A percentile compares a stretch with the other conserved stretches of the same genome.
phyloP scores from a whole-genome alignment of 768 basidiomycete genomes.

The Lactarius akahatsu region DNA sequence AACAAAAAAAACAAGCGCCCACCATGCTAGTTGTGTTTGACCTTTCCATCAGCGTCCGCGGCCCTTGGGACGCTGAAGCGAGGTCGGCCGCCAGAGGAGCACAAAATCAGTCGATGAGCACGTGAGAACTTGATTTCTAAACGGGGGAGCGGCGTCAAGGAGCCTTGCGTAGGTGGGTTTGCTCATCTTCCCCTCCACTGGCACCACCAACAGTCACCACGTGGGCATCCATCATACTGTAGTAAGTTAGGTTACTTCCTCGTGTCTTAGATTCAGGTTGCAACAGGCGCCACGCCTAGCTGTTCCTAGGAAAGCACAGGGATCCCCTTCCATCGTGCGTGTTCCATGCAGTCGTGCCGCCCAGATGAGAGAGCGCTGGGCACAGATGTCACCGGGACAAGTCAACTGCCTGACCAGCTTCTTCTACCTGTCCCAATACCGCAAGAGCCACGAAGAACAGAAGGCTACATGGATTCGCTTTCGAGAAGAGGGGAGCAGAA shows the following conservation, averaged over 20 bases:
- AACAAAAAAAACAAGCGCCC: neutral
- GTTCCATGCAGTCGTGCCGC: neutral
- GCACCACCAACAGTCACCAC: constrained; percentile 2
- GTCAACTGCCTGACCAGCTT: neutral
- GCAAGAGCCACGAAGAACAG: constrained; percentile 1
- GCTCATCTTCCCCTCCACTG: neutral
- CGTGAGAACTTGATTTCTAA: constrained; percentile 9
- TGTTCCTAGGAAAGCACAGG: constrained; percentile 6
- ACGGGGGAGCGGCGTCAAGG: neutral
- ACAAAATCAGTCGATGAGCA: neutral
- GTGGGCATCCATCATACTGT: constrained; percentile 2
- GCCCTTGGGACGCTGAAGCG: neutral
- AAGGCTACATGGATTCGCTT: constrained; percentile 2
- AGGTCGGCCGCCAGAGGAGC: too few relatives aligned
- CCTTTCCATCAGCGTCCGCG: neutral
- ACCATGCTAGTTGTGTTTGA: too few relatives aligned
- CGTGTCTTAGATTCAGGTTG: neutral
- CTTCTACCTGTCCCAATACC: neutral
- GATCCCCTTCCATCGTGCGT: neutral
- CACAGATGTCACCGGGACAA: neutral
- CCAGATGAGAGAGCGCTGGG: neutral
- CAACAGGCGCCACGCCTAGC: constrained; percentile 15
- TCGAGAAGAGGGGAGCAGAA: constrained; percentile 6
- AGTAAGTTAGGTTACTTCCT: neutral
- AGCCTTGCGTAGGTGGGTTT: neutral